Base-by-base conservation (phyloP, 2,329 filamentous ascomycete genomes). In the Aspergillus transmontanensis region DNA sequence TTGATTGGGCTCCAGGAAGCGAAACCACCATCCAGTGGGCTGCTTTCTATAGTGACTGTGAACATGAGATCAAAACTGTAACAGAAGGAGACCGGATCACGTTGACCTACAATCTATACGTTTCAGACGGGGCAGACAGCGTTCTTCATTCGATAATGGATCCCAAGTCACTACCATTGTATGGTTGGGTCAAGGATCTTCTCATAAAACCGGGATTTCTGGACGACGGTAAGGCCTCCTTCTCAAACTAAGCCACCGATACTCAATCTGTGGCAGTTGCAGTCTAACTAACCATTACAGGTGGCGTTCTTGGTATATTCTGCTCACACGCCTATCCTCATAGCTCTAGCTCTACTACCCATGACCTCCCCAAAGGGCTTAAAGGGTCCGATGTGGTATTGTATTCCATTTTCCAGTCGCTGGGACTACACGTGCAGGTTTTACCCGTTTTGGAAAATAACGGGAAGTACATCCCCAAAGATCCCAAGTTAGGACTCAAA, bases 81-180 rank as follows among this genome's bases (percentile, higher is more conserved):
- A 83, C 75, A 0, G 66, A 74, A 1, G 86, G 86, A 0, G 79
- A 89, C 62, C 82, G 85, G 0, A 65, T 89, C n/a, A 88, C 85
- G 0, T 71, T 89, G 26, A 89, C 86, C 0, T 89, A 89, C 74
- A 88, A 88, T 63, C 75, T 89, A 1, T 87, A 81, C 65, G 73
- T 79, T 9, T 73, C 76, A 2, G 70, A 75, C 26, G 73, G 78
- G 4, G 69, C 10, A 67, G 58, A 34, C 19, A n/a, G 36, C 58
- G 69, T 56, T 10, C 26, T 6, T 56, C 60, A 19, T 64, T 54
- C 57, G 59, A 59, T 64, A n/a, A 68, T 80, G 39, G 72, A 81
- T 58, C 69, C 76, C 9, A 66, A 68, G 4, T 61, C 69, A 1
- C 69, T 80, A 57, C 79, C 79, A 0, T 62, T 84, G 1, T 79